These are phyloP conservation scores for Saxophila tyrrhenica DNA, from an alignment of 495 filamentous ascomycete species.

Conservation along the genomic window DNA sequence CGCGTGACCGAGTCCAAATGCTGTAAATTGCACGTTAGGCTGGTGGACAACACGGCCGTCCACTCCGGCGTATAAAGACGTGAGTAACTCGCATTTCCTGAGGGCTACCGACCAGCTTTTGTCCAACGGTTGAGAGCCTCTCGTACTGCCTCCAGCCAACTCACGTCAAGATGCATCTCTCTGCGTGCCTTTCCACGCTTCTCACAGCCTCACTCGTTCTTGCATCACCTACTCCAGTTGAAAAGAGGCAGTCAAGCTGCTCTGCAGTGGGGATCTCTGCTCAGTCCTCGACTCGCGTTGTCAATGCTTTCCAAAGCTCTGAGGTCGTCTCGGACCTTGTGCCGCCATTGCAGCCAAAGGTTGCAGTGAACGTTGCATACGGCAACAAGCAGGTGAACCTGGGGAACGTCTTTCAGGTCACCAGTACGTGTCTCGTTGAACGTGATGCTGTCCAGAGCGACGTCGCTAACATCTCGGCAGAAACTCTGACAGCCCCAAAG, in stretches of 20 bases:
- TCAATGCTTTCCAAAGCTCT: constrained; percentile 3
- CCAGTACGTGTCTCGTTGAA: neutral
- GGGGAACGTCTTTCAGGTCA: constrained; percentile 2
- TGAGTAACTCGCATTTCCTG: too few species aligned
- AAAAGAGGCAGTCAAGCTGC: neutral
- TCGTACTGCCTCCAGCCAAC: too few species aligned
- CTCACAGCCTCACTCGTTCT: neutral
- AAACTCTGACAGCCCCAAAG: constrained; percentile 6
- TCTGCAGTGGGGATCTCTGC: constrained; percentile 1
- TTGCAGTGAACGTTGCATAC: constrained; percentile 8
- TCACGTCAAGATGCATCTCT: neutral
- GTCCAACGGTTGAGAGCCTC: too few species aligned
- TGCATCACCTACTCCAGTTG: neutral
- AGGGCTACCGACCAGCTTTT: too few species aligned
- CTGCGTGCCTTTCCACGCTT: neutral
- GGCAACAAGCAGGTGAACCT: constrained; percentile 7
- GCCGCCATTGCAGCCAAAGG: constrained; percentile 8
- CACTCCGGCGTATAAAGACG: too few species aligned
- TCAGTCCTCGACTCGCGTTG: neutral
- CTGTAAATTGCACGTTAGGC: too few species aligned
- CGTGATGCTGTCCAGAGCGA: neutral
- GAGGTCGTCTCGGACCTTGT: constrained; percentile 9
- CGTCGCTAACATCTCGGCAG: neutral
- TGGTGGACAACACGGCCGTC: too few species aligned
- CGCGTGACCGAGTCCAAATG: too few species aligned